Evolutionary conservation across 495 filamentous ascomycete species (phyloP), one percentile per base, ranked within the genome.

Genomic region (Lentithecium fluviatile): DNA sequence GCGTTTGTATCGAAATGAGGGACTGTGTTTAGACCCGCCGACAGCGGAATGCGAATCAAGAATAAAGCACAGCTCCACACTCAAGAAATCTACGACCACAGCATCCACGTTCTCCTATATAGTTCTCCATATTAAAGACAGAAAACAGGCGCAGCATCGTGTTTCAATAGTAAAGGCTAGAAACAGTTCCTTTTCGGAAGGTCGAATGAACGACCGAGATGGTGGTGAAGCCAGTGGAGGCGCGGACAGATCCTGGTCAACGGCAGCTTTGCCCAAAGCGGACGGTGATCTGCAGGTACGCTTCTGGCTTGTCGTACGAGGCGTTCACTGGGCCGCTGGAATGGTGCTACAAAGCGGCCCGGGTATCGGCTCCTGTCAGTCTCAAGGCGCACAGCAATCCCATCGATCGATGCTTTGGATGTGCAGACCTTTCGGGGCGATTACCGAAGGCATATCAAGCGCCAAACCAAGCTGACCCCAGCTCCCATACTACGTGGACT

Each of bases 231-330:
- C 2, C 25, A n/a, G 52, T 52, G 54, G 51, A 57, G 32, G 49
- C 49, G 61, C 54, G 54, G 43, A 49, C 52, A 21, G 23, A 59
- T 49, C 61, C 61, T 53, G 13, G 29, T 45, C 15, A 21, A 56
- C 54, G 61, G 54, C 15, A 8, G 24, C 54, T 47, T 64, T 64
- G 2, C 61, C 61, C 2, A 32, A 64, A 21, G 42, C 6, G 57
- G 54, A 52, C 20, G 38, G 11, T 2, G 54, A 55, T 64, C 54
- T 58, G 34, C 61, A 59, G 61, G 61, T 37, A 64, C 48, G 23
- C 37, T n/a, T 52, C 25, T 34, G 26, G 36, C 10, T n/a, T 12
- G 61, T 64, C 21, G 49, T 40, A 49, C 47, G 23, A 43, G 8
- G 24, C 11, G 38, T 40, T 21, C 55, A 43, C 47, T 47, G 48